Percentiles rank a stretch among this genome's conserved stretches.
These are phyloP conservation scores for Plasmodium malariae DNA, from an alignment of 169 alveolate genomes.

Conservation along the genomic window DNA sequence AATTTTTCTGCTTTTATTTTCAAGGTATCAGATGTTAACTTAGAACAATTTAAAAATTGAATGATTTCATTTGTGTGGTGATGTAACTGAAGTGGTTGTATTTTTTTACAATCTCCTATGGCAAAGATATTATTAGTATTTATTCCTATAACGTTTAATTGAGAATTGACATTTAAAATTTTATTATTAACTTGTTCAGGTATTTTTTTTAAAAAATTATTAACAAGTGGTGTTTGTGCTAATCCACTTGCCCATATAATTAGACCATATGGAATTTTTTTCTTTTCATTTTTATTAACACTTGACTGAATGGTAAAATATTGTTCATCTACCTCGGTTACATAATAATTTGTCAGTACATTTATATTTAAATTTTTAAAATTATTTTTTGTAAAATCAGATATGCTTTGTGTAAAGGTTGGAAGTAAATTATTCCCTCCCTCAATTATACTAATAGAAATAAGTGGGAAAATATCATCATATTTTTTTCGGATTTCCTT, in stretches of 20 bases:
- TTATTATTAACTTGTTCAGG: constrained; percentile 79
- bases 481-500: constrained; percentile 56
- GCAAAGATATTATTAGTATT: constrained; percentile 77
- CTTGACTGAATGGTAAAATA: constrained; percentile 74
- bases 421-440: constrained; percentile 84
- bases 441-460: constrained; percentile 82
- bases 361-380: constrained; percentile 76
- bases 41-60: constrained; percentile 10
- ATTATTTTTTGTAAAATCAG: constrained; percentile 75
- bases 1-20: constrained; percentile 37
- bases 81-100: constrained; percentile 77
- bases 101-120: constrained; percentile 84
- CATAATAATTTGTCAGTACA: constrained; percentile 78
- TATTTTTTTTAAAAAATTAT: constrained; percentile 76
- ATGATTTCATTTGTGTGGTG: constrained; percentile 75
- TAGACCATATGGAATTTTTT: constrained; percentile 80
- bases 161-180: constrained; percentile 80
- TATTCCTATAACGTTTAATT: constrained; percentile 79
- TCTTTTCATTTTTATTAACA: constrained; percentile 73
- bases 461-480: constrained; percentile 72
- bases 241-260: constrained; percentile 88
- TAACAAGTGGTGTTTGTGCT: constrained; percentile 44
- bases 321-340: constrained; percentile 78
- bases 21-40: constrained; percentile 55
- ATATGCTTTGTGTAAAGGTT: constrained; percentile 78